Base-by-base conservation (phyloP, 768 basidiomycete genomes). In the Lactarius psammicola region DNA sequence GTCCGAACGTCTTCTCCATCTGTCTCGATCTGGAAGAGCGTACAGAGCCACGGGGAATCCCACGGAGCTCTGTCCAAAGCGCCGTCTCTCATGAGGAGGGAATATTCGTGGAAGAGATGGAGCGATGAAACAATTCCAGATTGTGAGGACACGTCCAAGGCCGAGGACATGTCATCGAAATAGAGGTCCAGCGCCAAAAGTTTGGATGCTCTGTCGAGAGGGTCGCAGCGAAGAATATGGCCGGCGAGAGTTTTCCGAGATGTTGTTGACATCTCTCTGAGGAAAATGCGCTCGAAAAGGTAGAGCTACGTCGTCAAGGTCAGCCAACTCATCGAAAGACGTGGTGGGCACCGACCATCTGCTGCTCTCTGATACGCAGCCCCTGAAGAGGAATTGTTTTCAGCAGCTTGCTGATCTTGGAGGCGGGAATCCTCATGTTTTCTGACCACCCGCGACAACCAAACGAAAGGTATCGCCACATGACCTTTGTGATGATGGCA, bases 401-500 rank as follows among this genome's bases (percentile, higher is more conserved):
- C 2, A 62, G 49, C 18, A 66, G 33, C 18, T 4, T 23, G 18
- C n/a, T 17, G n/a, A 66, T 55, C 31, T 59, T 58, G 13, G 26
- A 38, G 20, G 36, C 33, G 31, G 56, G 51, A n/a, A 62, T 51
- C 4, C 0, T 31, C 1, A 17, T n/a, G 34, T 13, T 2, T 15
- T 62, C 65, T 4, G 60, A 28, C 65, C 61, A 66, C 53, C 40
- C 60, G 1, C 65, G 56, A 23, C 65, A 38, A 23, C 65, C 65
- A n/a, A 66, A 62, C 17, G 65, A 66, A 23, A 66, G 57, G 40
- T 62, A n/a, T 31, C 77, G 33, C 79, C 76, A 18, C 83, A 70
- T 15, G 83, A 72, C 42, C 77, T 81, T n/a, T 75, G 61, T 20
- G 69, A 72, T 1, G 80, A 87, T 56, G 34, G 56, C 42, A 17